Evolutionary conservation across 768 basidiomycete species (phyloP), one percentile per base, ranked within the genome.

Genomic region (Leucosporidium scottii): DNA sequence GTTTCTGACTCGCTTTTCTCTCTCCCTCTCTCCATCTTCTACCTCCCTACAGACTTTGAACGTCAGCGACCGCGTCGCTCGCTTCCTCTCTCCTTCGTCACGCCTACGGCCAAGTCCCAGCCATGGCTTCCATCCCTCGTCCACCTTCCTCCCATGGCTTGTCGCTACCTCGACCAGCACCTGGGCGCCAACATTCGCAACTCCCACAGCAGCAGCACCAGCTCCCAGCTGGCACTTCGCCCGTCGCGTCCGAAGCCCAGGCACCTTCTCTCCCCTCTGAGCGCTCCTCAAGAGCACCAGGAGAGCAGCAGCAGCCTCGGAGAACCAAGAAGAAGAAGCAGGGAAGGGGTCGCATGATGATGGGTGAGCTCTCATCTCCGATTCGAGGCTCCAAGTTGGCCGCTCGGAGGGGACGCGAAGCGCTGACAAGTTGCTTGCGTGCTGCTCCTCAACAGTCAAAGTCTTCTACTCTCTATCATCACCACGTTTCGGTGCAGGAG

Each of bases 401-500:
- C 57, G 31, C 57, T n/a, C 57, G 30, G 8, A 15, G 27, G 21
- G 39, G 30, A 31, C 5, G 36, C 39, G 49, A 34, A 28, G 30
- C 50, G 59, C 66, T 57, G 18, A 44, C 36, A 31, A 8, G 28
- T 17, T 54, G 23, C 28, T 54, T n/a, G n/a, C n/a, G 9, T 9
- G 15, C 10, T 25, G 18, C 39, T 1, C 39, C 44, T 48, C 25
- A 21, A 25, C 65, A 72, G 71, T 72, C 67, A 72, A 72, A 61
- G 59, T 72, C 49, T 72, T 66, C 71, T 72, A 72, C 65, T 55
- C 71, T 3, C 71, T 72, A 36, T 58, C 54, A 12, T 72, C 71
- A 13, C 67, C 67, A 0, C 53, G 65, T 0, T 62, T 64, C 21
- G 28, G 39, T 36, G 34, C 27, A 54, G 59, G 39, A 54, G 59